Percentiles rank a stretch among this genome's conserved stretches.
Conservation (phyloP, 2,329 filamentous ascomycete genomes). For the Aspergillus sp. region DNA sequence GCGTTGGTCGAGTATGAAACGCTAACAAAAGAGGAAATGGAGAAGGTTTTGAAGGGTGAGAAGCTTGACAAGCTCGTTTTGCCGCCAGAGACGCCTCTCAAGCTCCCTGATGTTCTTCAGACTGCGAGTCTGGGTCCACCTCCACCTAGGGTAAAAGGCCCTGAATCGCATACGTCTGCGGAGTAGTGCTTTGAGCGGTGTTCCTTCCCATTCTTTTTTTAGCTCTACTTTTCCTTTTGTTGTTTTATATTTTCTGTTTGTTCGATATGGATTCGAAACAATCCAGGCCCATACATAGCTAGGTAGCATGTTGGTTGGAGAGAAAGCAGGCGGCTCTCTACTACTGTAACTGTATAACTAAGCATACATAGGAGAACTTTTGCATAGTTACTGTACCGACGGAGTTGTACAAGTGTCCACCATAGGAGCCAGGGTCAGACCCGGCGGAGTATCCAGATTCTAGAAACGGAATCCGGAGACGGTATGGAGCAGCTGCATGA, state of each 20-base stretch:
- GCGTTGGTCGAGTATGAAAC: constrained; percentile 95
- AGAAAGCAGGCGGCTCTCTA: constrained; percentile 1
- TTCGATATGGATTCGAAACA: background rate
- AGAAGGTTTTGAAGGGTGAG: constrained; percentile 85
- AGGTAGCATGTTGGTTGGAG: constrained; percentile 2
- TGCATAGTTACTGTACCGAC: background rate
- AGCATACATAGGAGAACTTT: background rate
- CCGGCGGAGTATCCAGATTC: background rate
- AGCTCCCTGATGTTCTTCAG: constrained; percentile 59
- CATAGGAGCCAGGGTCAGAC: too few relatives aligned
- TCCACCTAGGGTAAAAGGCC: constrained; percentile 18
- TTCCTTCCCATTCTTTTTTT: background rate
- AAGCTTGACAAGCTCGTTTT: constrained; percentile 68
- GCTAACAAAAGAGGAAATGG: constrained; percentile 81
- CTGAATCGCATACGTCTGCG: constrained; percentile 16
- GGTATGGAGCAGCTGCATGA: background rate
- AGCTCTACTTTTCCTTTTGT: background rate
- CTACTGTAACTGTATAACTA: constrained; percentile 1
- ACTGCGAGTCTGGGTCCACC: constrained; percentile 29
- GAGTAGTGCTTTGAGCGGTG: constrained; percentile 19
- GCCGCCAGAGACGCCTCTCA: constrained; percentile 57
- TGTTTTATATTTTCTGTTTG: background rate
- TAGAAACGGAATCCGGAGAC: background rate
- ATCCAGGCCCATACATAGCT: constrained; percentile 5
- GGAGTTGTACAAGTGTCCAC: too few relatives aligned